A percentile compares a stretch with the other conserved stretches of the same genome.
These are phyloP conservation scores for Nakazawaea anatomiae DNA, from an alignment of 805 yeast genomes.

Conservation along the genomic window DNA sequence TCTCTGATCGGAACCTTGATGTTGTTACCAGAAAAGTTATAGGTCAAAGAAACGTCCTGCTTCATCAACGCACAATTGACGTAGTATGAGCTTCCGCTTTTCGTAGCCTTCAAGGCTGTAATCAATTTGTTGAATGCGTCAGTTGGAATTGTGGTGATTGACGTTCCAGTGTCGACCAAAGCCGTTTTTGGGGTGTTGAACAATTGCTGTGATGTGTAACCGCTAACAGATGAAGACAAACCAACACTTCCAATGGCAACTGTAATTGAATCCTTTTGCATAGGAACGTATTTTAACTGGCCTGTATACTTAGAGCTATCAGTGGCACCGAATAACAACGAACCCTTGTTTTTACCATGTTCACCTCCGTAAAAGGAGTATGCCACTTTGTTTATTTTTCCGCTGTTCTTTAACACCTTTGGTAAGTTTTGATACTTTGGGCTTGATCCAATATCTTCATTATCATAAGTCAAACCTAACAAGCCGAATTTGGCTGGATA, in stretches of 20 bases:
- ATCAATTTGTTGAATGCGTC: slow-evolving; percentile 12
- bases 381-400: slow-evolving; percentile 32
- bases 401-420: slow-evolving; percentile 27
- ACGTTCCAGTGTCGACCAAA: slow-evolving; percentile 49
- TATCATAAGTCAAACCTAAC: slow-evolving; percentile 7
- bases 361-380: slow-evolving; percentile 46
- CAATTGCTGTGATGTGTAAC: background rate
- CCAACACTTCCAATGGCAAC: slow-evolving; percentile 4
- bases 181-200: slow-evolving; percentile 19
- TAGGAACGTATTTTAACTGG: slow-evolving; percentile 24
- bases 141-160: slow-evolving; percentile 39
- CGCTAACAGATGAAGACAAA: slow-evolving; percentile 2
- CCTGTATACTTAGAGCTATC: slow-evolving; percentile 36
- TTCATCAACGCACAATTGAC: slow-evolving; percentile 5
- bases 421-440: slow-evolving; percentile 22
- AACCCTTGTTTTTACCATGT: slow-evolving; percentile 21
- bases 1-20: slow-evolving; percentile 3
- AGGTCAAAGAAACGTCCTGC: slow-evolving; percentile 1
- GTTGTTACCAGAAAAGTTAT: slow-evolving; percentile 4
- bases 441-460: slow-evolving; percentile 3
- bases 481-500: slow-evolving; percentile 4
- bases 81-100: background rate
- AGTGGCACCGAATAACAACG: slow-evolving; percentile 38
- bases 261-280: slow-evolving; percentile 12
- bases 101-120: slow-evolving; percentile 3